phyloP scores from a whole-genome alignment of 257 asterid species.

The Jaltomata sinuosa region DNA sequence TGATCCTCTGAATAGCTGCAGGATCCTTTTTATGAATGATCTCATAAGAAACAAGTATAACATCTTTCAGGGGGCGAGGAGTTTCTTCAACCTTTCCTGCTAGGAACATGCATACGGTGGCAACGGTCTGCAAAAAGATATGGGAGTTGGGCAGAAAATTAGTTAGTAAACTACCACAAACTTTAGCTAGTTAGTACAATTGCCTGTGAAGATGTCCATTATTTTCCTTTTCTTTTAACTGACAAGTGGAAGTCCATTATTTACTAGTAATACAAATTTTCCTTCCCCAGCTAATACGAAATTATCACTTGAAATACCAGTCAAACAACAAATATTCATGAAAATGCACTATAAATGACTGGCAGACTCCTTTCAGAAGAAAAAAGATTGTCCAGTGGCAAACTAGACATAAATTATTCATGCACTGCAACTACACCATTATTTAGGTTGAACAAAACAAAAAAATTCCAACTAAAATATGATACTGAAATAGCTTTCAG shows the following conservation, averaged over 20 bases:
- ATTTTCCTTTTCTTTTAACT: not conserved
- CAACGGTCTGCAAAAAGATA: conserved; percentile 54
- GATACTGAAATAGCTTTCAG: not conserved
- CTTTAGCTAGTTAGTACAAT: not conserved
- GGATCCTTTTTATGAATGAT: conserved; percentile 76
- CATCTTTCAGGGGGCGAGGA: conserved; percentile 93
- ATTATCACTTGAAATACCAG: not conserved
- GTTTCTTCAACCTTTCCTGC: conserved; percentile 99
- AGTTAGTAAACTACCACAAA: not conserved
- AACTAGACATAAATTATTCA: not conserved
- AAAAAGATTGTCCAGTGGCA: not conserved
- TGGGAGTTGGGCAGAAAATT: conserved; percentile 4
- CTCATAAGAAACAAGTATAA: conserved; percentile 82
- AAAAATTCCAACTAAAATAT: not conserved
- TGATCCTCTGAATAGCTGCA: conserved; percentile 71
- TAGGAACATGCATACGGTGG: conserved; percentile 98
- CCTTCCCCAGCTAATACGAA: not conserved
- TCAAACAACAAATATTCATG: not conserved
- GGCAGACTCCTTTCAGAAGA: not conserved
- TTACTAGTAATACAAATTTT: not conserved
- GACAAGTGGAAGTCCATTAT: not conserved
- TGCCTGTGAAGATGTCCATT: not conserved
- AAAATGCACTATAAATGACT: not conserved
- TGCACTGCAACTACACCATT: not conserved
- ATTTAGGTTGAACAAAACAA: not conserved